Evolutionary conservation across 768 basidiomycete genomes (phyloP), one percentile per base, ranked within the genome.

Genomic region (Nidula microcarpa): DNA sequence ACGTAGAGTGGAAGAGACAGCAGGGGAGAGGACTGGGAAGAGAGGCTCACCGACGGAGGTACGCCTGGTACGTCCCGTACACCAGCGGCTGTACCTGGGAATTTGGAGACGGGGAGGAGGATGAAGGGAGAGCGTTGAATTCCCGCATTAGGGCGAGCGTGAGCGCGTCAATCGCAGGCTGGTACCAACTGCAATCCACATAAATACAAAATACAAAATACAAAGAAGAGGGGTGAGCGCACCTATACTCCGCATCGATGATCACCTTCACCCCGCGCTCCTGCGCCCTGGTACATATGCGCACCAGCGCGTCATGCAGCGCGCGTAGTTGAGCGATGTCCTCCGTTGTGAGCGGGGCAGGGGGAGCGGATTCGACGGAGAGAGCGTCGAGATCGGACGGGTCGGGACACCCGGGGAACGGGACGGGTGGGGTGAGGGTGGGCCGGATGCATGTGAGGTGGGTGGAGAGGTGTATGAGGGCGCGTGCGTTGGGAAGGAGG

Each of bases 51-150:
- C 92, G 77, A 43, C 81, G 81, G 18, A 97, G 80, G 68, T 96
- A 97, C 0, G 92, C 88, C 64, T 98, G 94, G 69, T 86, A 93
- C 0, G 94, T 97, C 1, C 81, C 86, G 66, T 94, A 94, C 1
- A 94, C 69, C 4, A 93, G 72, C 0, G 92, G 91, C 51, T 85
- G 83, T 4, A 82, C 68, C n/a, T 55, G 35, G 13, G 39, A 17
- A 41, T 3, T 47, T 47, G 47, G 39, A 17, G 56, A 50, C 11
- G 53, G 17, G 4, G 51, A 54, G 17, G 11, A 43, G 3, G 43
- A 14, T 17, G 54, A 35, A 2, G 64, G 56, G 6, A 73, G 58
- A n/a, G 66, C 75, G 69, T 97, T 96, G 71, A 89, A 97, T 55
- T 80, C 76, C 16, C 82, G 78, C 76, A 89, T 90, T 16, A 97